phyloP scores from a whole-genome alignment of 768 basidiomycete genomes.

The Lactarius psammicola region DNA sequence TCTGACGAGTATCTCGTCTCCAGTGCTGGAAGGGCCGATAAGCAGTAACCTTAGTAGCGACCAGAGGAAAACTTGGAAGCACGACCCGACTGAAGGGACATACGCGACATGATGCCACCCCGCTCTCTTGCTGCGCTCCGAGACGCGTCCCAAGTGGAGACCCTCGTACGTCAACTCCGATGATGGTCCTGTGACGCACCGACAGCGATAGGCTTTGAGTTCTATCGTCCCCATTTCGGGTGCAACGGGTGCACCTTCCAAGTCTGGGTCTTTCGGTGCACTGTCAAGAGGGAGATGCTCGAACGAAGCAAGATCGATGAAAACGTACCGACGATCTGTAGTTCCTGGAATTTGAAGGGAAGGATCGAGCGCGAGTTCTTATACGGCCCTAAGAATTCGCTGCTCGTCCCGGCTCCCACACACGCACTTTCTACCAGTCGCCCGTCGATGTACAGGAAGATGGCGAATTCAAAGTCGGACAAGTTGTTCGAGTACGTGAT shows the following conservation, averaged over 20 bases:
- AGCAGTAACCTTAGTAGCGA: not conserved
- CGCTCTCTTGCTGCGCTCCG: slow-evolving; percentile 24
- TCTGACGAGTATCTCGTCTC: slow-evolving; percentile 5
- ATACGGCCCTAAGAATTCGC: slow-evolving; percentile 1
- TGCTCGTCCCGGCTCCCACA: not conserved
- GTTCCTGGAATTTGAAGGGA: slow-evolving; percentile 21
- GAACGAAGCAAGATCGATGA: not conserved
- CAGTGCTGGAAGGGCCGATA: slow-evolving; percentile 8
- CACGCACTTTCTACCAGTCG: not conserved
- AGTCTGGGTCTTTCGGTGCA: slow-evolving; percentile 11
- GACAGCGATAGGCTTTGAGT: slow-evolving; percentile 16
- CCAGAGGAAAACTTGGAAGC: too few species aligned
- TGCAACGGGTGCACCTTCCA: slow-evolving; percentile 15
- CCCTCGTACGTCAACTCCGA: not conserved
- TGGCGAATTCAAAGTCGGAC: not conserved
- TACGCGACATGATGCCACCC: slow-evolving; percentile 26
- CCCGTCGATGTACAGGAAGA: slow-evolving; percentile 13
- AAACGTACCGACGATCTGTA: slow-evolving; percentile 20
- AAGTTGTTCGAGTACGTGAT: not conserved
- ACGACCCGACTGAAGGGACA: not conserved
- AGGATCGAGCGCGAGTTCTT: not conserved
- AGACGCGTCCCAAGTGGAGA: slow-evolving; percentile 11
- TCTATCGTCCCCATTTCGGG: slow-evolving; percentile 21
- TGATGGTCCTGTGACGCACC: too few species aligned
- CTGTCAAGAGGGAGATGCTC: not conserved